phyloP scores from a whole-genome alignment of 106 monocot genomes.

The Posidonia australis region DNA sequence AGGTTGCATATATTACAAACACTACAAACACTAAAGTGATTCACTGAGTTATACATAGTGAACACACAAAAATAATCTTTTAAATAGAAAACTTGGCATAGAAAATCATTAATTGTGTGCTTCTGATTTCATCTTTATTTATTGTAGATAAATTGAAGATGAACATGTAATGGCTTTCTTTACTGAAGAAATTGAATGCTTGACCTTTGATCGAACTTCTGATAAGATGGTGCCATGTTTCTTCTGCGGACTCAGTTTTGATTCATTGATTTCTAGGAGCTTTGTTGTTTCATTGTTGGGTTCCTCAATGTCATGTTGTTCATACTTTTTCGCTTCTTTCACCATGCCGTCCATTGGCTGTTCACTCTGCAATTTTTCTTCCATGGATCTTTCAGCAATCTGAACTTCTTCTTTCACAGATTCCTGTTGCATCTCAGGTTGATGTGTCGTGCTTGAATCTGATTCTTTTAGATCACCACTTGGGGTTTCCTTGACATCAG shows the following conservation, averaged over 20 bases:
- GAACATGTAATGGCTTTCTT: conserved; percentile 13
- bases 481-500: not conserved
- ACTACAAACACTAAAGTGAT: not conserved
- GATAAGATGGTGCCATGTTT: conserved; percentile 8
- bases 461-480: conserved; percentile 1
- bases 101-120: not conserved
- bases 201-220: conserved; percentile 10
- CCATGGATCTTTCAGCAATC: not conserved
- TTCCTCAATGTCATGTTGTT: conserved; percentile 1
- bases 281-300: not conserved
- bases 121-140: not conserved
- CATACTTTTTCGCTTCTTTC: not conserved
- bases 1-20: not conserved
- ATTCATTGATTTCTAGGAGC: conserved; percentile 3
- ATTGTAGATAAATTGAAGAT: not conserved
- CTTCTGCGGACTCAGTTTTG: not conserved
- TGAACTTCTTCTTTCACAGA: not conserved
- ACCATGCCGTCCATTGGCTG: not conserved
- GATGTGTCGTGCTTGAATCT: not conserved
- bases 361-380: not conserved
- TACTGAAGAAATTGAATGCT: conserved; percentile 12
- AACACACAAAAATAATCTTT: no score
- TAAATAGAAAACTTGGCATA: not conserved
- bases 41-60: not conserved
- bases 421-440: not conserved